Percentiles rank a stretch among this genome's conserved stretches.
Evolutionary conservation across 202 grass and related monocot species (phyloP).

Genomic region (Musa balbisiana): DNA sequence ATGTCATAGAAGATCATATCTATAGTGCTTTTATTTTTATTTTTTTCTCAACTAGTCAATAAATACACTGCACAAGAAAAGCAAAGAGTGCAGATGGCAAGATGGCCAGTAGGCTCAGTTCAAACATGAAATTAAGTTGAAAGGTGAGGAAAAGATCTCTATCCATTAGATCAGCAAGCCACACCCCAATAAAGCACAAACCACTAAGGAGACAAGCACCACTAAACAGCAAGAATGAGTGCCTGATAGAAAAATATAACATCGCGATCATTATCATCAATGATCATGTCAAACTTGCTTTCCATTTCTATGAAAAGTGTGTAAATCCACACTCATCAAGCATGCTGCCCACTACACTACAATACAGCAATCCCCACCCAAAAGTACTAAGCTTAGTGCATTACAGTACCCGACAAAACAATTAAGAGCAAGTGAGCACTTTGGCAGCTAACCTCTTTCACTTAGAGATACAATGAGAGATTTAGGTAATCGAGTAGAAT

Average conservation of each 20-base stretch:
- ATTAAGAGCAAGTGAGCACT: neutral
- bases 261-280: neutral
- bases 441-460: neutral
- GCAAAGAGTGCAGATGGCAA: no score
- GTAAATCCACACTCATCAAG: slow-evolving; percentile 1
- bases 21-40: no score
- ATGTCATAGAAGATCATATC: no score
- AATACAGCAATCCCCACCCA: neutral
- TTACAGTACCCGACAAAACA: slow-evolving; percentile 7
- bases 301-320: slow-evolving; percentile 1
- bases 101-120: no score
- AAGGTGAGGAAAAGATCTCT: neutral
- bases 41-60: no score
- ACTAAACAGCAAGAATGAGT: neutral
- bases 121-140: neutral
- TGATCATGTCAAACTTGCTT: slow-evolving; percentile 7
- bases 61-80: no score
- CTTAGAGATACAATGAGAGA: neutral
- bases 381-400: neutral
- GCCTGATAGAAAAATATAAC: neutral
- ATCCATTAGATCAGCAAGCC: neutral
- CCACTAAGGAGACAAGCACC: neutral
- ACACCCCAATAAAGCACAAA: neutral
- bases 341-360: slow-evolving; percentile 4
- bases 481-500: slow-evolving; percentile 5